Percentiles rank a stretch among this genome's conserved stretches.
These are phyloP conservation scores for Diaporthe sp. DNA, from an alignment of 2,329 filamentous ascomycete genomes.

Conservation along the genomic window DNA sequence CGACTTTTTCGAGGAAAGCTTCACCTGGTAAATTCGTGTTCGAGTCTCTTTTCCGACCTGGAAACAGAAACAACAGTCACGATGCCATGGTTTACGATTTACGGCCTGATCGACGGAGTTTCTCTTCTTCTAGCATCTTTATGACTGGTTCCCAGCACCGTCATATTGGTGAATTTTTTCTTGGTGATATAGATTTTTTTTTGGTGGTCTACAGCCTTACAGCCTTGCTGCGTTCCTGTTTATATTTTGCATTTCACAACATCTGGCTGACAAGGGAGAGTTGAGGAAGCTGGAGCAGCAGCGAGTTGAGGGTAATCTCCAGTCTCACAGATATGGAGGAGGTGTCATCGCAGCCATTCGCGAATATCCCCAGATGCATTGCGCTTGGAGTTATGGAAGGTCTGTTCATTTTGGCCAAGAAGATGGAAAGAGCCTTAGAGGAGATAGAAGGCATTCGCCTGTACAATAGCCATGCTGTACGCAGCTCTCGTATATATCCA, in stretches of 20 bases:
- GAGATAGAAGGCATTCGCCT: slow-evolving; percentile 16
- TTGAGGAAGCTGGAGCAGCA: neutral
- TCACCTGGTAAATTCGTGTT: slow-evolving; percentile 65
- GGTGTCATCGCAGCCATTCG: slow-evolving; percentile 5
- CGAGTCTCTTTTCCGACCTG: neutral
- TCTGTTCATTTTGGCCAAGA: slow-evolving; percentile 14
- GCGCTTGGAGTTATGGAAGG: slow-evolving; percentile 28
- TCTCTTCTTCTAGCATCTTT: neutral
- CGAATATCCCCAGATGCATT: slow-evolving; percentile 30
- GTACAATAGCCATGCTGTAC: slow-evolving; percentile 21
- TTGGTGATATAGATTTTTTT: slow-evolving; percentile 26
- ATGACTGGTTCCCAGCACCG: slow-evolving; percentile 12
- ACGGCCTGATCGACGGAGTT: slow-evolving; percentile 28
- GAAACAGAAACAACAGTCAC: slow-evolving; percentile 23
- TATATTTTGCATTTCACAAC: slow-evolving; percentile 29
- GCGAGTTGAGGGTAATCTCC: neutral
- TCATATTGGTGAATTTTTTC: slow-evolving; percentile 21
- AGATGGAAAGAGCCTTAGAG: slow-evolving; percentile 14
- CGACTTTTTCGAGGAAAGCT: slow-evolving; percentile 83
- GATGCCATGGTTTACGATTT: slow-evolving; percentile 32
- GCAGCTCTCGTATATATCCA: slow-evolving; percentile 25
- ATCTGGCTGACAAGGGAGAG: neutral
- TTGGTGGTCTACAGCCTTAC: slow-evolving; percentile 2
- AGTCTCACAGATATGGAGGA: slow-evolving; percentile 17
- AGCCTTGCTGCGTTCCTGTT: slow-evolving; percentile 27